Evolutionary conservation across 2,329 filamentous ascomycete species (phyloP).

Genomic region (Trichoderma lentiforme): DNA sequence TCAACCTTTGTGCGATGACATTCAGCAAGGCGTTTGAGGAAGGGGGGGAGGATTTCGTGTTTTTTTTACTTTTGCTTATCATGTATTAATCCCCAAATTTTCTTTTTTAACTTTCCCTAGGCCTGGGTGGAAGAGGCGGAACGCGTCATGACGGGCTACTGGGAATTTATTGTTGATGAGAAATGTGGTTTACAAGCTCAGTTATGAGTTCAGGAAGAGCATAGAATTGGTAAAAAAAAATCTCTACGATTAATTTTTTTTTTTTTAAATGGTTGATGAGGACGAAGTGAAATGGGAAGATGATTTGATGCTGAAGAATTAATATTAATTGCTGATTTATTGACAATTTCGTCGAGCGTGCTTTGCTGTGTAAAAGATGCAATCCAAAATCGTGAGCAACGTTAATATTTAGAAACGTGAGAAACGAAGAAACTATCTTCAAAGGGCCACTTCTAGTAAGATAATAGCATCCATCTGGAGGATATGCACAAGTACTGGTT

Average conservation of each 20-base stretch:
- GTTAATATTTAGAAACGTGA: too few relatives aligned
- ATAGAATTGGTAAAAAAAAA: conserved; percentile 12
- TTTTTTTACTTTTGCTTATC: background rate
- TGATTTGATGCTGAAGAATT: background rate
- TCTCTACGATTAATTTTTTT: background rate
- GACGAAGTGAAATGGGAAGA: background rate
- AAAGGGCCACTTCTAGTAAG: too few relatives aligned
- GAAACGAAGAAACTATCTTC: too few relatives aligned
- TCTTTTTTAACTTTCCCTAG: background rate
- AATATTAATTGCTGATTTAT: background rate
- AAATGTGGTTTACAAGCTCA: background rate
- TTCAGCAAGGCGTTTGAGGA: conserved; percentile 13
- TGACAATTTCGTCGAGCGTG: background rate
- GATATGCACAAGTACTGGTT: too few relatives aligned
- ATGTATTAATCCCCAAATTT: background rate
- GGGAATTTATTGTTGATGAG: conserved; percentile 4
- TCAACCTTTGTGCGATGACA: conserved; percentile 7
- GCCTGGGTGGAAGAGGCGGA: background rate
- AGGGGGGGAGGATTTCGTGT: background rate
- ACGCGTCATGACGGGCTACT: background rate
- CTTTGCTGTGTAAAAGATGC: background rate
- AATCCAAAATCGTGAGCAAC: background rate
- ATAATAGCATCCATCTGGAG: too few relatives aligned
- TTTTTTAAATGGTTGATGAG: background rate
- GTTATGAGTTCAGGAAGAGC: background rate